Evolutionary conservation across 129 eudicot species (phyloP).

Genomic region (Smallanthus sonchifolius): DNA sequence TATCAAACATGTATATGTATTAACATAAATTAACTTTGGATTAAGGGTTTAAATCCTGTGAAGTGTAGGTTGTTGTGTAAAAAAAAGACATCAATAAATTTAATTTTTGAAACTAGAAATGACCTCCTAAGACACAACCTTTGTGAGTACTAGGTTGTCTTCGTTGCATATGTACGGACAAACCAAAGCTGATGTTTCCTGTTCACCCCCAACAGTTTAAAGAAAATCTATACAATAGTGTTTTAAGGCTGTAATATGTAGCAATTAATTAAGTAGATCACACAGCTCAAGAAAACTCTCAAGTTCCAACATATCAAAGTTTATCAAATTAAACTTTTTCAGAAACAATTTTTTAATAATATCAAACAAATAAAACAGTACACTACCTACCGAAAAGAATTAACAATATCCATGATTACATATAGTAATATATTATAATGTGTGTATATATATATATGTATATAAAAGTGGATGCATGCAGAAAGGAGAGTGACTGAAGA

Average conservation of each 20-base stretch:
- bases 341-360: not conserved
- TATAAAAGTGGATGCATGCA: constrained; percentile 28
- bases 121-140: not conserved
- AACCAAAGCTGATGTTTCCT: not conserved
- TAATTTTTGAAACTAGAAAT: not conserved
- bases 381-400: not conserved
- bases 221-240: not conserved
- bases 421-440: no score
- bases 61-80: not conserved
- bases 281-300: constrained; percentile 4
- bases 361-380: not conserved
- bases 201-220: not conserved
- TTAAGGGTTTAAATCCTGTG: not conserved
- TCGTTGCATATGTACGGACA: not conserved
- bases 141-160: constrained; percentile 4
- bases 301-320: not conserved
- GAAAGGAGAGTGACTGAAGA: constrained; percentile 4
- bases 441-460: no score
- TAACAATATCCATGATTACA: no score
- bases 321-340: not conserved
- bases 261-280: not conserved
- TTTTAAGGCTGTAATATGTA: not conserved
- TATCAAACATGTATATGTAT: not conserved
- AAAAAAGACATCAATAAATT: not conserved
- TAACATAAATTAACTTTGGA: no score